A percentile compares a stretch with the other conserved stretches of the same genome.
Evolutionary conservation across 208 protist genomes (phyloP).

Genomic region (Endotrypanum monterogeii): DNA sequence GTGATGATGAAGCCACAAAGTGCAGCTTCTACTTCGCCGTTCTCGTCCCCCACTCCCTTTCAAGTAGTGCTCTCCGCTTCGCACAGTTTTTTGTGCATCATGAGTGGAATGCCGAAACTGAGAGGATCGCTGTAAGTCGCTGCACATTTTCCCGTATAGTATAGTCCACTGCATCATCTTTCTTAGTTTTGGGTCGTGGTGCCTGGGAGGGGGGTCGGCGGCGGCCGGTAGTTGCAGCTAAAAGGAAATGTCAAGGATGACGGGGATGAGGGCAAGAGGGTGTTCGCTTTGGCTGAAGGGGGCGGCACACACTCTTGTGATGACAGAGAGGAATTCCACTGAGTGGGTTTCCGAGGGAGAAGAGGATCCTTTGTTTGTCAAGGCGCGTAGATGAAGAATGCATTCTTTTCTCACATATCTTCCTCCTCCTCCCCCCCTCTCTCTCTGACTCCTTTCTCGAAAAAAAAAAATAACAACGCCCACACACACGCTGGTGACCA

Average conservation of each 20-base stretch:
- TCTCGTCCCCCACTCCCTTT: neutral
- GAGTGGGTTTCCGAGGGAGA: neutral
- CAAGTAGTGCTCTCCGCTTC: neutral
- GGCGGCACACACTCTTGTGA: neutral
- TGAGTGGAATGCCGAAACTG: neutral
- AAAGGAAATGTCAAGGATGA: neutral
- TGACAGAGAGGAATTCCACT: neutral
- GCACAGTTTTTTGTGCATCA: neutral
- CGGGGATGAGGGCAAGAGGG: neutral
- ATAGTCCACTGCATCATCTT: neutral
- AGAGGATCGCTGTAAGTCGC: neutral
- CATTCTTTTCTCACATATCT: neutral
- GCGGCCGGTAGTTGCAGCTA: too few relatives aligned
- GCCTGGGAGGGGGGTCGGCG: neutral
- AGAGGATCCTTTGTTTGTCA: neutral
- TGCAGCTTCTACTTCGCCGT: neutral
- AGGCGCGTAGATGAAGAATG: neutral
- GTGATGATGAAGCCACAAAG: neutral
- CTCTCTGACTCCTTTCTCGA: too few relatives aligned
- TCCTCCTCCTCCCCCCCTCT: neutral
- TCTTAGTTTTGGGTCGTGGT: neutral
- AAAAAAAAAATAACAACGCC: too few relatives aligned
- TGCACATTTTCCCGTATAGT: neutral
- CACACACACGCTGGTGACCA: too few relatives aligned
- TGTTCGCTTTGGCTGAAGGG: neutral